phyloP scores from a whole-genome alignment of 2,329 filamentous ascomycete genomes.

The Apiospora phragmitis region DNA sequence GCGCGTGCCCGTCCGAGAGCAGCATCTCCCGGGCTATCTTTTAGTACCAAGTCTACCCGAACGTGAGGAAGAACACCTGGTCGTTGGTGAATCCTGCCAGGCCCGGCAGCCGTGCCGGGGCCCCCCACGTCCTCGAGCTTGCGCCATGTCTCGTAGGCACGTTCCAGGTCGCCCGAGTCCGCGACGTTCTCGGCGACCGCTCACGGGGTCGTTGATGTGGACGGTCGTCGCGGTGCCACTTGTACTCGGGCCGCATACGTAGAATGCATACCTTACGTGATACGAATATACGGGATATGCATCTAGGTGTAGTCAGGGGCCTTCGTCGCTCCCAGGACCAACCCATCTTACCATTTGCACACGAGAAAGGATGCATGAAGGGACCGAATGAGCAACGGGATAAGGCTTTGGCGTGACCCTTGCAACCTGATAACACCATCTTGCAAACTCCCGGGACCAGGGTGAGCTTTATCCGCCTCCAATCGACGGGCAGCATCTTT shows the following conservation, averaged over 20 bases:
- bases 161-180: slow-evolving; percentile 66
- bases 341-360: neutral
- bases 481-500: neutral
- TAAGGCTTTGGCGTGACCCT: neutral
- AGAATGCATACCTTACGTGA: no score
- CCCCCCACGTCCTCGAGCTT: slow-evolving; percentile 51
- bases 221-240: slow-evolving; percentile 42
- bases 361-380: neutral
- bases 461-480: neutral
- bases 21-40: neutral
- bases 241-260: no score
- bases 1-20: neutral
- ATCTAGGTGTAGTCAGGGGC: no score
- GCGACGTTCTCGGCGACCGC: slow-evolving; percentile 72
- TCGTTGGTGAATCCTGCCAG: slow-evolving; percentile 64
- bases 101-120: slow-evolving; percentile 58
- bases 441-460: neutral
- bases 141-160: slow-evolving; percentile 67
- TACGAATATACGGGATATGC: no score
- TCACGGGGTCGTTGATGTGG: slow-evolving; percentile 62
- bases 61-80: slow-evolving; percentile 70
- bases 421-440: neutral
- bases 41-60: slow-evolving; percentile 61
- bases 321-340: no score
- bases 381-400: no score